Percentiles rank a stretch among this genome's conserved stretches.
phyloP scores from a whole-genome alignment of 306 rosid genomes.

The Calophaca sinica region DNA sequence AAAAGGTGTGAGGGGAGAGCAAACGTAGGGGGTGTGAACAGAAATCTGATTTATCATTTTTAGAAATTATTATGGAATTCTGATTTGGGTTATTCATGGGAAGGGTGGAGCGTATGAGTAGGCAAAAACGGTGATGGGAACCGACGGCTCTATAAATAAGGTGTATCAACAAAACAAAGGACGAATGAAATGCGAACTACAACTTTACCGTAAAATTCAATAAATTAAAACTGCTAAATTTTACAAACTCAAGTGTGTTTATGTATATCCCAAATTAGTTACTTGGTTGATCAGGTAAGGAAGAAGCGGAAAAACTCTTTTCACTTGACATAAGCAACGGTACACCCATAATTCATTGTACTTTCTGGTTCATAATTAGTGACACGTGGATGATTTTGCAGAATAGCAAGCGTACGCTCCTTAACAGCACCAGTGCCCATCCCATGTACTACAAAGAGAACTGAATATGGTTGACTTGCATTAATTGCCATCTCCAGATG shows the following conservation, averaged over 20 bases:
- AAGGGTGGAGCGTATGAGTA: constrained; percentile 14
- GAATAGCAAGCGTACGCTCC: constrained; percentile 66
- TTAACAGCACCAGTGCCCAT: constrained; percentile 91
- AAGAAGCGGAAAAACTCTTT: constrained; percentile 17
- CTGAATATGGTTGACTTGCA: constrained; percentile 66
- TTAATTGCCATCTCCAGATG: constrained; percentile 78
- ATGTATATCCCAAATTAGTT: constrained; percentile 31
- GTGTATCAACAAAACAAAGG: neutral
- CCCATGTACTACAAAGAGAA: constrained; percentile 87
- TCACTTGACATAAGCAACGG: constrained; percentile 84
- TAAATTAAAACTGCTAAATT: constrained; percentile 16
- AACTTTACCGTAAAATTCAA: constrained; percentile 24
- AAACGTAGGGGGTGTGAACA: neutral
- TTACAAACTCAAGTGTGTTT: constrained; percentile 32
- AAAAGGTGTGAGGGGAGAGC: too few relatives aligned
- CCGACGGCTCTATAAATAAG: neutral
- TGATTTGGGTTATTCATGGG: constrained; percentile 21
- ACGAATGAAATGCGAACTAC: constrained; percentile 6
- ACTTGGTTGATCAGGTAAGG: constrained; percentile 16
- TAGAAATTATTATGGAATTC: neutral
- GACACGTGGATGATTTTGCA: constrained; percentile 72
- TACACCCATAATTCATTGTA: constrained; percentile 88
- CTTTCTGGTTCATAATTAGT: constrained; percentile 75
- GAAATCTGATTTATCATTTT: constrained; percentile 1
- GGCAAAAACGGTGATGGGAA: neutral